Conservation (phyloP, 1,139 yeast genomes). For the Saccharomycopsis phalli region DNA sequence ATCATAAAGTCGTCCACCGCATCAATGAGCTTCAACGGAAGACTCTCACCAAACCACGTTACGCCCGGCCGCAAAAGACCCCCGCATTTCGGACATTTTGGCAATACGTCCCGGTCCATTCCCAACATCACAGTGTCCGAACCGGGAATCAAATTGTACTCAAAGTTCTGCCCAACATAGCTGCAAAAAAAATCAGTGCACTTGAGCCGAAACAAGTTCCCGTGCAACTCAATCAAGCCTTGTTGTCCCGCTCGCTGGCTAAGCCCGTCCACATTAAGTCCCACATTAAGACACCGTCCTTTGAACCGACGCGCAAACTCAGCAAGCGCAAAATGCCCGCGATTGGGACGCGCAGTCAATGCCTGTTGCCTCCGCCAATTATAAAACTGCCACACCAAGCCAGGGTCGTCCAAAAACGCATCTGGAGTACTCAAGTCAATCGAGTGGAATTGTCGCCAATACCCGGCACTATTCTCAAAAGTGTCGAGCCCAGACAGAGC, state of each 20-base stretch:
- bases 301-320: conserved; percentile 34
- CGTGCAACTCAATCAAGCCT: conserved; percentile 60
- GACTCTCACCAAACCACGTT: conserved; percentile 86
- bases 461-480: conserved; percentile 61
- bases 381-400: conserved; percentile 84
- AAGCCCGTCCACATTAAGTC: conserved; percentile 79
- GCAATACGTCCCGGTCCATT: conserved; percentile 38
- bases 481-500: conserved; percentile 73
- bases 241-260: conserved; percentile 58
- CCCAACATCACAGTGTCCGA: conserved; percentile 1
- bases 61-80: conserved; percentile 76
- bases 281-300: conserved; percentile 42
- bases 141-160: conserved; percentile 15
- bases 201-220: conserved; percentile 59
- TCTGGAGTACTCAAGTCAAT: conserved; percentile 87
- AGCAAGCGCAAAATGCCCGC: conserved; percentile 65
- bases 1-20: conserved; percentile 67
- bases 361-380: conserved; percentile 61
- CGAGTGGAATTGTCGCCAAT: conserved; percentile 72
- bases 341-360: conserved; percentile 57
- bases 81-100: conserved; percentile 66
- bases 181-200: conserved; percentile 75
- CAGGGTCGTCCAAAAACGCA: conserved; percentile 76
- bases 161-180: conserved; percentile 27
- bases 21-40: conserved; percentile 55